phyloP scores from a whole-genome alignment of 1,139 yeast genomes.

The Pneumocystis murina region DNA sequence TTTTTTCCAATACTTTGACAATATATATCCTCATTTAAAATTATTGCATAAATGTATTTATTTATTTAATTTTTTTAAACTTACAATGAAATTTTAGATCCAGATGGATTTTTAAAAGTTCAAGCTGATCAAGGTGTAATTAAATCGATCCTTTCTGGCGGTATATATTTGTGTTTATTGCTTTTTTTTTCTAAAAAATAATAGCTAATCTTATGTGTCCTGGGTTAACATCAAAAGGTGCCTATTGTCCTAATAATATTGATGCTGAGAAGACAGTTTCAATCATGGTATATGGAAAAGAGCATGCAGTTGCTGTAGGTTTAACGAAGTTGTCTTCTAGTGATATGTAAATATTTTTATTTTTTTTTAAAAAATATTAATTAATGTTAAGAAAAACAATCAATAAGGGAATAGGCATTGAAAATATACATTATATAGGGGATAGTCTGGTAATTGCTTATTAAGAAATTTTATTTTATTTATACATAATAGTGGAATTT shows the following conservation, averaged over 20 bases:
- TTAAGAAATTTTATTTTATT: neutral
- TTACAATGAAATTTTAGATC: constrained; percentile 25
- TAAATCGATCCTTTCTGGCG: constrained; percentile 84
- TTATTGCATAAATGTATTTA: constrained; percentile 54
- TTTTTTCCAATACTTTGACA: constrained; percentile 73
- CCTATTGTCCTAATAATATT: constrained; percentile 55
- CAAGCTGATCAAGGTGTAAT: constrained; percentile 95
- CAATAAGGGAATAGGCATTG: constrained; percentile 86
- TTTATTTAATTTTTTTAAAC: neutral
- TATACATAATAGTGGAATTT: constrained; percentile 1
- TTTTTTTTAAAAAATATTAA: neutral
- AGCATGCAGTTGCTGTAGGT: constrained; percentile 80
- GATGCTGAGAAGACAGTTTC: constrained; percentile 57
- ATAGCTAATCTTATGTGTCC: constrained; percentile 40
- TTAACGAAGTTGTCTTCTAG: constrained; percentile 75
- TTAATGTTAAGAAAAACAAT: constrained; percentile 31
- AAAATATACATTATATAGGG: constrained; percentile 69
- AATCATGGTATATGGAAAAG: constrained; percentile 86
- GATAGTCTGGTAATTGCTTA: constrained; percentile 56
- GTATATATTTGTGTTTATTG: constrained; percentile 54
- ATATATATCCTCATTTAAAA: constrained; percentile 56
- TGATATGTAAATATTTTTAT: constrained; percentile 35
- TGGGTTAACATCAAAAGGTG: constrained; percentile 86
- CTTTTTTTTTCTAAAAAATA: neutral
- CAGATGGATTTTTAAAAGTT: constrained; percentile 67